A percentile compares a stretch with the other conserved stretches of the same genome.
phyloP scores from a whole-genome alignment of 2,329 filamentous ascomycete species.

The Trichoderma brevicompactum region DNA sequence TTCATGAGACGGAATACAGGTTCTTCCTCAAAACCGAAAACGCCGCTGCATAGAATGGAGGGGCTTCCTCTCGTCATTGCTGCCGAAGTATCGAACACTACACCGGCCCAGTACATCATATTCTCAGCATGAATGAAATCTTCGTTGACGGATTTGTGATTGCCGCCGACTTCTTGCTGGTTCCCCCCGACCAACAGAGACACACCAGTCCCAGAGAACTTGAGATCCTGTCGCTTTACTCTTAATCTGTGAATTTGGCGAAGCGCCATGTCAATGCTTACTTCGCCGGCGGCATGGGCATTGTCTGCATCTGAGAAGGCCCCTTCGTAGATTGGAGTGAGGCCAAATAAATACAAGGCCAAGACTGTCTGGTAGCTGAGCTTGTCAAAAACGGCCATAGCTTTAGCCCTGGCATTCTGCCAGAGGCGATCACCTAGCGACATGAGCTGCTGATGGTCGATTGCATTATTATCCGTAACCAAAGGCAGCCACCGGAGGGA shows the following conservation, averaged over 20 bases:
- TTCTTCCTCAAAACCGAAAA: slow-evolving; percentile 17
- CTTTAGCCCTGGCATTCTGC: slow-evolving; percentile 7
- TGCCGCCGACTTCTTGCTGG: background rate
- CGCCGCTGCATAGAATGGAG: slow-evolving; percentile 7
- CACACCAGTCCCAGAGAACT: slow-evolving; percentile 1
- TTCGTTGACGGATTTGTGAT: background rate
- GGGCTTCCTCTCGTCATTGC: slow-evolving; percentile 11
- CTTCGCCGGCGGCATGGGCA: slow-evolving; percentile 6
- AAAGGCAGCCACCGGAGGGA: slow-evolving; percentile 8
- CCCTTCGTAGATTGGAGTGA: background rate
- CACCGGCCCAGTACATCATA: slow-evolving; percentile 22
- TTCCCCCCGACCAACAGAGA: background rate
- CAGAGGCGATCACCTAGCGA: background rate
- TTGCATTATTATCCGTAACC: background rate
- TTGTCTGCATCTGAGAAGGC: background rate
- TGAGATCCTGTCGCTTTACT: slow-evolving; percentile 11
- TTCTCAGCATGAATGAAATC: slow-evolving; percentile 19
- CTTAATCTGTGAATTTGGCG: slow-evolving; percentile 11
- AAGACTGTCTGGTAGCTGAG: slow-evolving; percentile 16
- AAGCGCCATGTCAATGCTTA: slow-evolving; percentile 15
- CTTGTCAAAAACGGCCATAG: slow-evolving; percentile 11
- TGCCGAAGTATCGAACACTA: slow-evolving; percentile 10
- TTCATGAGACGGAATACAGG: slow-evolving; percentile 5
- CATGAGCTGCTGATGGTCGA: background rate
- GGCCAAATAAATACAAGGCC: slow-evolving; percentile 15